A percentile compares a stretch with the other conserved stretches of the same genome.
Evolutionary conservation across 2,329 filamentous ascomycete species (phyloP).

Genomic region (Plectosphaerella sp.): DNA sequence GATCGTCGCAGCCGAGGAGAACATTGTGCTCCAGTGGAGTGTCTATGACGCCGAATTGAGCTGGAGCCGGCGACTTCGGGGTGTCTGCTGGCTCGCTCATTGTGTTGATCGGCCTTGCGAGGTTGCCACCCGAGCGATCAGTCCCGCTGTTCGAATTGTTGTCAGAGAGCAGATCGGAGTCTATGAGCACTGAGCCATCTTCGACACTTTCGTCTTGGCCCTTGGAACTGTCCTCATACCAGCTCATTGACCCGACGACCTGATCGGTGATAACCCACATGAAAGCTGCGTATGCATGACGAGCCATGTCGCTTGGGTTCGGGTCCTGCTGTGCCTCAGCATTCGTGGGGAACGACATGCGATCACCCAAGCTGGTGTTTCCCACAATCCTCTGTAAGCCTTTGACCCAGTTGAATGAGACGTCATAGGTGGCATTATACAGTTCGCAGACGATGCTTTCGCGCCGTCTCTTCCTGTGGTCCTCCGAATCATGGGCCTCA

Average conservation of each 20-base stretch:
- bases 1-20: conserved; percentile 2
- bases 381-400: background rate
- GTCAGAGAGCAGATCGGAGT: background rate
- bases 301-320: background rate
- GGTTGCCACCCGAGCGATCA: no score
- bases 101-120: no score
- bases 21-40: conserved; percentile 2
- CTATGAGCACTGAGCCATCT: background rate
- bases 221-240: conserved; percentile 1
- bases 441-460: background rate
- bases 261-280: conserved; percentile 5
- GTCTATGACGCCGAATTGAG: conserved; percentile 4
- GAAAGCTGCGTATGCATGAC: conserved; percentile 4
- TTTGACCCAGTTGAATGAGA: background rate
- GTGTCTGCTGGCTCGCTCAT: background rate
- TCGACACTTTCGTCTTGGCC: background rate
- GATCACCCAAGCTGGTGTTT: background rate
- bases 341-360: background rate
- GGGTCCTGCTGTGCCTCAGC: background rate
- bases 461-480: background rate
- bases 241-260: conserved; percentile 2
- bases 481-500: background rate
- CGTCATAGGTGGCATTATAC: conserved; percentile 2
- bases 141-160: background rate
- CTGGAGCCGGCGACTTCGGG: background rate